Base-by-base conservation (phyloP, 129 eudicot species). In the Ambrosia artemisiifolia region DNA sequence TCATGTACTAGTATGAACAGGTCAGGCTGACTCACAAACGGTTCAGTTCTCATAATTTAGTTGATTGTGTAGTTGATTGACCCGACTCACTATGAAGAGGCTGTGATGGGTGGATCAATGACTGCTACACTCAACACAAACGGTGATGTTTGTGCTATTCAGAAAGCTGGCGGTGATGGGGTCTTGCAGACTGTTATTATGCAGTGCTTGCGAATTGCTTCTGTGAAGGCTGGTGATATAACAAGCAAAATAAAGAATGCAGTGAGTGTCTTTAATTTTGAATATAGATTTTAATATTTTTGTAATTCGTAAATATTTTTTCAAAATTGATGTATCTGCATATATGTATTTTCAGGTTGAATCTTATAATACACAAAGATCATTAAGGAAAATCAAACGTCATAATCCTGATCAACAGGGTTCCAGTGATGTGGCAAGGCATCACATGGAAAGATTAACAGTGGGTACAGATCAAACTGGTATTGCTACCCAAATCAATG, bases 131-230 rank as follows among this genome's bases (percentile, higher is more conserved):
- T 94, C 20, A 94, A 94, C 65, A 71, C 96, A 63, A 94, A 85
- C 78, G 97, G 97, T 57, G 99, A 94, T 61, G 78, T 94, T 65
- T 94, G 99, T 86, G 96, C 99, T 71, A 86, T 94, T 78, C 99
- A 94, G 62, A 94, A 94, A 80, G 91, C 93, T 51, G 99, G 99
- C 43, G 99, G 97, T 69, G 96, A 76, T 4, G 99, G 91, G 56
- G 86, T 94, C 63, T 65, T 81, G 80, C 96, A 85, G 61, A 90
- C 88, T 78, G 91, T 84, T 46, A 80, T 94, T 54, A 86, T 94
- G 97, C 96, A 90, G 80, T 94, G 99, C 82, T 79, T 94, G 75
- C 90, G 97, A 46, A 76, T 88, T 71, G 99, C 99, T 67, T 81
- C 93, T 38, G 88, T 86, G 28, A 94, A 94, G 82, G 99, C 96